Base-by-base conservation (phyloP, 2,329 filamentous ascomycete species). In the Aspergillus fijiensis region DNA sequence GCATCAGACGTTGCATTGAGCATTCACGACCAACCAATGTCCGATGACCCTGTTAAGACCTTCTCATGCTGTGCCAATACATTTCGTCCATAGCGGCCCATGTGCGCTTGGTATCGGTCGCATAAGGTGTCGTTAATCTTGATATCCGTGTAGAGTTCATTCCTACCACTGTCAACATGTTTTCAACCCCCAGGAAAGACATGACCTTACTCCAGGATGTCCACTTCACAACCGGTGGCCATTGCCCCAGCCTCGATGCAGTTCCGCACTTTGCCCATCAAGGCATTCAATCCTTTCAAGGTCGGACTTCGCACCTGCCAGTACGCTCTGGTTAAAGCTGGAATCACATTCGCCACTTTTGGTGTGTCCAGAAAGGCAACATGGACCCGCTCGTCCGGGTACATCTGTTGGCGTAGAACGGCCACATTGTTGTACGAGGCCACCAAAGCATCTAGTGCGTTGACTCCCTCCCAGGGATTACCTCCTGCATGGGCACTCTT, bases 401-500 rank as follows among this genome's bases (percentile, higher is more conserved):
- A 77, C 3, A 83, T 78, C 67, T 87, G 85, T 69, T 87, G 84
- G 1, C 85, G 79, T 5, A 87, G 74, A 0, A 83, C 76, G 0
- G 81, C 79, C 4, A 87, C 69, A 49, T 74, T 75, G 49, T 73
- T 74, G 60, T 79, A 79, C 0, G 75, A 80, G 0, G 77, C 75
- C 2, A 87, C 75, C 23, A 85, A 67, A 0, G 84, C 84, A 64
- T 87, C 85, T 0, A 87, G 77, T 0, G 85, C 85, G 66, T 87
- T 87, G 64, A 83, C 77, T 0, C 85, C 85, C 5, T 84, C 76
- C 84, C 84, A 87, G 0, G 84, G 85, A n/a, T 76, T 80, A 3
- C 80, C 80, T 0, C 81, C 84, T 0, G 84, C 84, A 63, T 87
- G 85, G 0, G 85, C 83, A 58, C 81, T 81, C 54, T 78, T 79